Conservation (phyloP, 495 filamentous ascomycete genomes). For the Penicillium daleae region DNA sequence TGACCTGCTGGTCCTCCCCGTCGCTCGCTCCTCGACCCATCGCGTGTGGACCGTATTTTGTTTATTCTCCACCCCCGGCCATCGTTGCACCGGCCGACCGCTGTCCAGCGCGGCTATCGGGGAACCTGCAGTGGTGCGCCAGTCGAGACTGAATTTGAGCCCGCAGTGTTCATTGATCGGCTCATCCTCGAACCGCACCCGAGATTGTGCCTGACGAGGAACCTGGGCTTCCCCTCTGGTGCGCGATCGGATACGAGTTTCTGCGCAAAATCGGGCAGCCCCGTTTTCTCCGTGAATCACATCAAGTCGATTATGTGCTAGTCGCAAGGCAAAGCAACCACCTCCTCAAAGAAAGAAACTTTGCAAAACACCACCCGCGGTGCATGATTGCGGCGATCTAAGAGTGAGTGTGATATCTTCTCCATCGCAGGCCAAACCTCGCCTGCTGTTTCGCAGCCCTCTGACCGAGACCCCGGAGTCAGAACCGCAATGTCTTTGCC, state of each 20-base stretch:
- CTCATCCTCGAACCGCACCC: neutral
- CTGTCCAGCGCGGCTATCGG: slow-evolving; percentile 11
- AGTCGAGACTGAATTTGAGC: slow-evolving; percentile 7
- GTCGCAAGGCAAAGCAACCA: neutral
- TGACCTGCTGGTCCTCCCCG: neutral
- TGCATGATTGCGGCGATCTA: slow-evolving; percentile 11
- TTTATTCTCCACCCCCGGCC: slow-evolving; percentile 37
- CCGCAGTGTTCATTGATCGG: slow-evolving; percentile 1
- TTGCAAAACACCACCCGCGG: neutral
- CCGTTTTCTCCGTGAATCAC: neutral
- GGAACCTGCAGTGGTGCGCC: slow-evolving; percentile 11
- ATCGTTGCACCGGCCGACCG: slow-evolving; percentile 37
- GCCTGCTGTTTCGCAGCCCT: neutral
- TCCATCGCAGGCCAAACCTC: neutral
- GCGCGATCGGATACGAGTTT: neutral
- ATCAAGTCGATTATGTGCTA: slow-evolving; percentile 10
- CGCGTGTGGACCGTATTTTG: slow-evolving; percentile 29
- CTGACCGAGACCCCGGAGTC: neutral
- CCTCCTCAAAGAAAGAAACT: neutral
- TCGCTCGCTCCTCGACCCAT: slow-evolving; percentile 8
- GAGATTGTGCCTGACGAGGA: neutral
- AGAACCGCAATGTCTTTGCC: slow-evolving; percentile 64
- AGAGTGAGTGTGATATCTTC: slow-evolving; percentile 11
- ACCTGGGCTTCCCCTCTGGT: neutral
- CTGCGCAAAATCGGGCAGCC: neutral